Percentiles rank a stretch among this genome's conserved stretches.
phyloP scores from a whole-genome alignment of 306 rosid species.

The Quercus berberidifolia region DNA sequence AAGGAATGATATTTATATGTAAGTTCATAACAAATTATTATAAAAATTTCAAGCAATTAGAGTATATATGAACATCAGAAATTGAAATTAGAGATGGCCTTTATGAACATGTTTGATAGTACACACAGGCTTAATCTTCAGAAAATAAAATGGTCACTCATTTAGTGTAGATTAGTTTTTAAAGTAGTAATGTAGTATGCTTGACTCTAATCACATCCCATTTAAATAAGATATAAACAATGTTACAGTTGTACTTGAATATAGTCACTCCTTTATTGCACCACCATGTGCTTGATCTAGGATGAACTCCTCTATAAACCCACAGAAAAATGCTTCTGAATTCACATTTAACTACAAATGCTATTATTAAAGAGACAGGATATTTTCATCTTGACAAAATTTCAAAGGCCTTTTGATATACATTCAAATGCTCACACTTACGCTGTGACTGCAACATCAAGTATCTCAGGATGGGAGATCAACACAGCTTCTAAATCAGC shows the following conservation, averaged over 20 bases:
- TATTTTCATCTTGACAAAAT: background rate
- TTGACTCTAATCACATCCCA: background rate
- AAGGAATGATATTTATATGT: conserved; percentile 16
- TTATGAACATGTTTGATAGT: background rate
- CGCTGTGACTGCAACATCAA: conserved; percentile 41
- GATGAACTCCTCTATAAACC: background rate
- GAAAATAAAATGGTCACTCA: background rate
- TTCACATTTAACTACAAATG: background rate
- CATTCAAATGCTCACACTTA: conserved; percentile 9
- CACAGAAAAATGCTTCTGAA: background rate
- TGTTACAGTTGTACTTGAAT: no score
- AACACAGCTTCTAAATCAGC: conserved; percentile 51
- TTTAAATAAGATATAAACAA: background rate
- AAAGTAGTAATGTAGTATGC: background rate
- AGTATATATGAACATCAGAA: background rate
- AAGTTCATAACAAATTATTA: background rate
- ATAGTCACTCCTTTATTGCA: background rate
- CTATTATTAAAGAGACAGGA: background rate
- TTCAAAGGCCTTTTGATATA: background rate
- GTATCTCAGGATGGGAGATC: conserved; percentile 42
- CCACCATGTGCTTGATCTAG: background rate
- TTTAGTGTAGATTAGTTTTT: background rate
- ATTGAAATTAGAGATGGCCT: background rate
- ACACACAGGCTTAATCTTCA: background rate
- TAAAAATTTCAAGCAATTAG: background rate